Evolutionary conservation across 805 yeast species (phyloP), one percentile per base, ranked within the genome.

Genomic region (Starmera quercuum): DNA sequence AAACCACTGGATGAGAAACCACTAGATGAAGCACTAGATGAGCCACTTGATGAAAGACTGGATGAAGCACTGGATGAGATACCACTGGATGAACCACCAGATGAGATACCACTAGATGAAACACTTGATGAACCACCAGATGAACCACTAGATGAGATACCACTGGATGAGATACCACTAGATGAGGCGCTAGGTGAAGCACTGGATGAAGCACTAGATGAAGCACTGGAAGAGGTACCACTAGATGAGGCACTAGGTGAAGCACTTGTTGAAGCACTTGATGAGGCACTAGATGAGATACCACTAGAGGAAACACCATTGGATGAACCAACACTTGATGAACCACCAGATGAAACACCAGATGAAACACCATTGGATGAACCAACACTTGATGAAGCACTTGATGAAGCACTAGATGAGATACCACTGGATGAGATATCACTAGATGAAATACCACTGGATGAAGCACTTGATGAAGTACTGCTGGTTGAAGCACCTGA

Each of bases 141-240:
- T n/a, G n/a, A n/a, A n/a, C n/a, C n/a, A n/a, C 22, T 16, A 20
- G 26, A 17, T 9, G 36, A 16, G 13, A 35, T 13, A 11, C 23
- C 17, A 4, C 35, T 15, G 14, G 34, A n/a, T 3, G 39, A 26
- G n/a, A n/a, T n/a, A n/a, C n/a, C n/a, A 16, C 23, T 7, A 4
- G 28, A 15, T 10, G 33, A 23, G 2, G 28, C n/a, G 12, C 23
- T 30, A 17, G 6, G 12, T 15, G 33, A 28, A 5, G 5, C 18
- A 14, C 8, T n/a, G n/a, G 13, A 7, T 25, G 27, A 21, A 19
- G 32, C 18, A 10, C 15, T 30, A 12, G 18, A 23, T 12, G 32
- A 29, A 24, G 33, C 23, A 7, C 19, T 10, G 14, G 28, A 13
- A 7, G 39, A 31, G 12, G 35, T 30, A 32, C 28, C 21, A 5